Base-by-base conservation (phyloP, 78 protist species). In the Dictyostelium brefeldianum region DNA sequence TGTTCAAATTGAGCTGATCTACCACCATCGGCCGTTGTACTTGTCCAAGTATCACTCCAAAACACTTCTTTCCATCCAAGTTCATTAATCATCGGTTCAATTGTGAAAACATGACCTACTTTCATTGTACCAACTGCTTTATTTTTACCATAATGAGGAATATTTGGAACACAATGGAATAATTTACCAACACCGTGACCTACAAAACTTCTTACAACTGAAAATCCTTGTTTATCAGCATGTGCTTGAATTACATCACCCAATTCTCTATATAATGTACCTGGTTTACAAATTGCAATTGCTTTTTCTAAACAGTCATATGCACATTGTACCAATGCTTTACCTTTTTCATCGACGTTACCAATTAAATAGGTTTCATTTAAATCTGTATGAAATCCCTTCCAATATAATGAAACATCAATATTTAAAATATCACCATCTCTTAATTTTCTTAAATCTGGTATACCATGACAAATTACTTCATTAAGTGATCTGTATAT, bases 1-100 rank as follows among this genome's bases (percentile, higher is more conserved):
- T 99, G 99, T 92, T 99, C 99, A 83, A 98, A 99, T 95, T 98
- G 99, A 1, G 99, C 99, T 1, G 98, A 90, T 15, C 98, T 92
- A 70, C 92, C 87, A 53, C 99, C 99, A 75, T 98, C 99, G 31
- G 6, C 10, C 46, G 99, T 98, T 48, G 64, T 80, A 31, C 93
- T 78, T 5, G 99, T 98, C 99, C 99, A 99, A 41, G 69, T 94
- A 77, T 99, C 99, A 18, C 94, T 96, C 99, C 99, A 98, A 31
- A 73, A n/a, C 14, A 22, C 65, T 27, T 95, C 97, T 22, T 73
- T 14, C 78, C 79, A 83, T 10, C 67, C 25, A 71, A 90, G 73
- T 59, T 81, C 90, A 78, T 87, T 96, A 89, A 99, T 96, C 98
- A 99, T 98, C 59, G 99, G 99, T 96, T 99, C 99, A 50, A 99